Evolutionary conservation across 805 yeast genomes (phyloP), one percentile per base, ranked within the genome.

Genomic region (Pichia scutulata): DNA sequence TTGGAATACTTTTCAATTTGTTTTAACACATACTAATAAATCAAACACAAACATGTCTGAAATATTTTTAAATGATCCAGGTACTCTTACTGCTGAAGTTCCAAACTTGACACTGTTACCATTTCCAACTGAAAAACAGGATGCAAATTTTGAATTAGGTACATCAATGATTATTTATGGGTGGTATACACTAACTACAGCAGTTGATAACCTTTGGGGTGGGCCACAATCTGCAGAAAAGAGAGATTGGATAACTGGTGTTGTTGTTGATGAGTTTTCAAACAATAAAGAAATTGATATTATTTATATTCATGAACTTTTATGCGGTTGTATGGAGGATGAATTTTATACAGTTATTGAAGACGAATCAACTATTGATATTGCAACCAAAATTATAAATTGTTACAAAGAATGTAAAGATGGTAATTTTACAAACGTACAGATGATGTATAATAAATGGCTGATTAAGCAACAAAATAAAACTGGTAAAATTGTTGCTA

Each of bases 151-250:
- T 62, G 98, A 92, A 68, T 75, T 93, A 14, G 99, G 97, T 12
- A 90, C 88, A 1, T 84, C 96, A 28, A 86, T 90, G 95, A 82
- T 86, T 36, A 69, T 93, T n/a, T 81, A 90, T 65, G 75, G 77
- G 52, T 93, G 99, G 99, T 93, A 89, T 52, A 89, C 86, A 23
- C 71, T 93, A 47, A 75, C 78, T 44, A 84, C 86, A 1, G 99
- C 99, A 0, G 98, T 93, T 10, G 95, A 81, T 7, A 89, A 87
- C 64, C 72, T 75, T 28, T 93, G 99, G 98, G 99, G 99, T 52
- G 99, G 99, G 1, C 82, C 96, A 14, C 86, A 87, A 36, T 84
- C 95, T 14, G 80, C 76, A 0, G 97, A 87, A 39, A 93, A 93
- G 66, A 76, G 99, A 62, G 99, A 93, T 65, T 93, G 99, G 99